phyloP scores from a whole-genome alignment of 495 filamentous ascomycete species.

The Daldinia grandis region DNA sequence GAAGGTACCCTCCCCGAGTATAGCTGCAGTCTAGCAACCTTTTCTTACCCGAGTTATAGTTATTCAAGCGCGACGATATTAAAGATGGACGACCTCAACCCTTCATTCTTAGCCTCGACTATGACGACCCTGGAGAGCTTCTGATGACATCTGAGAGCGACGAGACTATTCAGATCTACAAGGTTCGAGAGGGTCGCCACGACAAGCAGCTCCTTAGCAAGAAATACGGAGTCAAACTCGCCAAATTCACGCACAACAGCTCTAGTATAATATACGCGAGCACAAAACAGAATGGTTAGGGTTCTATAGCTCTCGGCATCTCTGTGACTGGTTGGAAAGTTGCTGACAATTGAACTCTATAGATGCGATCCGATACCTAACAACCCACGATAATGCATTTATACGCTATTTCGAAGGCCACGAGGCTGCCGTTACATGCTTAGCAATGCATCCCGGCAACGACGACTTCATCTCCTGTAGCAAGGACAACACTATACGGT shows the following conservation, averaged over 20 bases:
- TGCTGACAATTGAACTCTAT: constrained; percentile 19
- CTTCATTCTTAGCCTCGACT: constrained; percentile 78
- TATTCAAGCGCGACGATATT: constrained; percentile 54
- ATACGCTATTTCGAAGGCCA: constrained; percentile 95
- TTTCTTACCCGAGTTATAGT: constrained; percentile 39
- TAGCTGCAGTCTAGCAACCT: not conserved
- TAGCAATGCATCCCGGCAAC: constrained; percentile 75
- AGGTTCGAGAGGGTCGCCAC: constrained; percentile 85
- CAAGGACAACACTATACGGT: constrained; percentile 83
- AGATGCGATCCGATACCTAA: constrained; percentile 90
- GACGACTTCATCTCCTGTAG: constrained; percentile 93
- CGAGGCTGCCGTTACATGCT: constrained; percentile 78
- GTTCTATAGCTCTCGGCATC: not conserved
- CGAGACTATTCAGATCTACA: constrained; percentile 94
- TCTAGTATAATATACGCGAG: constrained; percentile 92
- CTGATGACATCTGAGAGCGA: constrained; percentile 87
- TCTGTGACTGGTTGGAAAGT: not conserved
- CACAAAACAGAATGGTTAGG: constrained; percentile 85
- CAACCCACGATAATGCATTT: constrained; percentile 93
- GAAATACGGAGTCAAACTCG: constrained; percentile 94
- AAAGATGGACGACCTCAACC: constrained; percentile 54
- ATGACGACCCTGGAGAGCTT: constrained; percentile 91
- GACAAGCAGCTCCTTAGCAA: constrained; percentile 85
- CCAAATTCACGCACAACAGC: constrained; percentile 90
- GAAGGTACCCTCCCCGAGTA: constrained; percentile 52